phyloP scores from a whole-genome alignment of 164 flowering plant genomes.

The Macadamia tetraphylla region DNA sequence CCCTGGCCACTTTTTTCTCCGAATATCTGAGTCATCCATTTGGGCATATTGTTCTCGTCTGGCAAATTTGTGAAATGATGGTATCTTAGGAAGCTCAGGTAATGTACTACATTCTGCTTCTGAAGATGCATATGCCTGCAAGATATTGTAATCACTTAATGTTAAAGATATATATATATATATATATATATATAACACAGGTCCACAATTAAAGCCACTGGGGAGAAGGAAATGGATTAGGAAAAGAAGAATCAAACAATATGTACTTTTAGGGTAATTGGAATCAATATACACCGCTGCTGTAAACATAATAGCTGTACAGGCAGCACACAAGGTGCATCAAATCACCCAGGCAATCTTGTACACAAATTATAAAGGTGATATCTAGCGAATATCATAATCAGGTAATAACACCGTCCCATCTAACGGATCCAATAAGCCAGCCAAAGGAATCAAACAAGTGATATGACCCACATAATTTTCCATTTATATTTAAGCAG shows the following conservation, averaged over 20 bases:
- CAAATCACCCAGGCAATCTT: background rate
- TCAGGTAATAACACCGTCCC: background rate
- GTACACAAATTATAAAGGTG: background rate
- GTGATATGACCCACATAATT: background rate
- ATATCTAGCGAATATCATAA: background rate
- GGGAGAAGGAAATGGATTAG: background rate
- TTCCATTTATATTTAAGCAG: background rate
- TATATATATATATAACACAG: background rate
- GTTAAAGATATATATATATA: background rate
- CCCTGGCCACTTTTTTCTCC: slow-evolving; percentile 63
- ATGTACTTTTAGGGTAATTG: background rate
- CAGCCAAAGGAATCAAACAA: background rate
- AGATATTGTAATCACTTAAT: background rate
- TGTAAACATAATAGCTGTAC: background rate
- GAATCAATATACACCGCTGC: background rate
- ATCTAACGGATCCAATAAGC: background rate
- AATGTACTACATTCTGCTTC: slow-evolving; percentile 49
- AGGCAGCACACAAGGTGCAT: background rate
- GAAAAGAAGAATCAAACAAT: background rate
- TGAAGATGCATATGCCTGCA: slow-evolving; percentile 87
- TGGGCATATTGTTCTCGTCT: slow-evolving; percentile 83
- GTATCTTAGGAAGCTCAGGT: slow-evolving; percentile 89
- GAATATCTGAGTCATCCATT: slow-evolving; percentile 68
- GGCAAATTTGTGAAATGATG: slow-evolving; percentile 95
- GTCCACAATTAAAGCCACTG: background rate